Evolutionary conservation across 202 grass and related monocot genomes (phyloP).

Genomic region (Elaeis oleifera): DNA sequence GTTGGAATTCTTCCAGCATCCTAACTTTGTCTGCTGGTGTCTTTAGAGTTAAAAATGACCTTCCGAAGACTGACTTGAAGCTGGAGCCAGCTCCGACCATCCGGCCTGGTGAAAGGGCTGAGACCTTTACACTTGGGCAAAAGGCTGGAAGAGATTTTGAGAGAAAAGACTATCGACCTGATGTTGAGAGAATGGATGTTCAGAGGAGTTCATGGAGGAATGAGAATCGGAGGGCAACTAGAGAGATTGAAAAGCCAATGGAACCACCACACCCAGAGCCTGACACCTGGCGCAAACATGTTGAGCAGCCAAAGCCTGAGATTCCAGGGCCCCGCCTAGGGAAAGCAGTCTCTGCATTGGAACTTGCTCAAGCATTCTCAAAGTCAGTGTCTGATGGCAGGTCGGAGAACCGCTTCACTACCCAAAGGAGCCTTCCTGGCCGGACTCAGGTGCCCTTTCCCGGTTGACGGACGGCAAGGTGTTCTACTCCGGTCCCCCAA

Average conservation of each 20-base stretch:
- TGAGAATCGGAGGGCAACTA: conserved; percentile 44
- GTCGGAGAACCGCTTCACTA: conserved; percentile 37
- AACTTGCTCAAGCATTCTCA: conserved; percentile 92
- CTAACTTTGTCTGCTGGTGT: background rate
- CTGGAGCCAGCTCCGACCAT: conserved; percentile 38
- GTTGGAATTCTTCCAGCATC: too few species aligned
- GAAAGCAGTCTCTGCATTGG: conserved; percentile 63
- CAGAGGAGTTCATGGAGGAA: conserved; percentile 33
- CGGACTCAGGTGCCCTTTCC: conserved; percentile 7
- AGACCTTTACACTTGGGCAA: conserved; percentile 44
- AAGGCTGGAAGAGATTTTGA: conserved; percentile 60
- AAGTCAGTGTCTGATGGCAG: conserved; percentile 45
- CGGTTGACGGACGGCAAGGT: conserved; percentile 13
- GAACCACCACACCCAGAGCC: conserved; percentile 58
- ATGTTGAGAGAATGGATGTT: conserved; percentile 39
- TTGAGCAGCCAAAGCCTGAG: conserved; percentile 53
- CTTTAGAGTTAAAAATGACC: conserved; percentile 55
- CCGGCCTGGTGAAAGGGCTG: conserved; percentile 35
- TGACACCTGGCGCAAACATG: conserved; percentile 86
- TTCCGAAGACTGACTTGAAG: conserved; percentile 53
- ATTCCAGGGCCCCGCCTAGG: conserved; percentile 40
- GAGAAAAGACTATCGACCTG: conserved; percentile 43
- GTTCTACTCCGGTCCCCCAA: conserved; percentile 8
- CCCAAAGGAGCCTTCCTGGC: conserved; percentile 8
- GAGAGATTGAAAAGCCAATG: conserved; percentile 45